Conservation (phyloP, 1,139 yeast genomes). For the Debaryomyces udenii region DNA sequence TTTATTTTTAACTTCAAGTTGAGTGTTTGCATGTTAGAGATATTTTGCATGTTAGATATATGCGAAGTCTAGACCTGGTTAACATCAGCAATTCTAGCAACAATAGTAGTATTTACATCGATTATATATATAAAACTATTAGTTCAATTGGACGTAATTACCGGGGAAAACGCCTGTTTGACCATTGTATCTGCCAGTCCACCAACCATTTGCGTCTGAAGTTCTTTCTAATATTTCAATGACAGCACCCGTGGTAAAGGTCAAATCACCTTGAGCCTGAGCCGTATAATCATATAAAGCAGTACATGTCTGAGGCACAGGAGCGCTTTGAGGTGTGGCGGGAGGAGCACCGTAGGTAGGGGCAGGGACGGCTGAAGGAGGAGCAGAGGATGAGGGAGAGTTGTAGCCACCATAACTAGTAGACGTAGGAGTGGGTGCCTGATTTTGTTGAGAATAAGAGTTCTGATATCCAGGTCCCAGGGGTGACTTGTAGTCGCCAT, state of each 20-base stretch:
- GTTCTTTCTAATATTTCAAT: constrained; percentile 84
- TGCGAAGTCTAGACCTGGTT: not conserved
- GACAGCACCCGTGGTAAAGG: constrained; percentile 84
- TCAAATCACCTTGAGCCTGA: constrained; percentile 87
- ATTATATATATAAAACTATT: constrained; percentile 8
- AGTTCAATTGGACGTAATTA: constrained; percentile 79
- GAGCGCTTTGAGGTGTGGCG: constrained; percentile 38
- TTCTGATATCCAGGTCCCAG: constrained; percentile 16
- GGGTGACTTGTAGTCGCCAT: constrained; percentile 28
- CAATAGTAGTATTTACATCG: not conserved
- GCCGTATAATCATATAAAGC: constrained; percentile 79
- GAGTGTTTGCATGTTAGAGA: not conserved
- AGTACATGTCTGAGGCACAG: constrained; percentile 61
- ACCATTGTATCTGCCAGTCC: constrained; percentile 93
- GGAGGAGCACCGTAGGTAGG: constrained; percentile 20
- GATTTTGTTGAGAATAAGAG: constrained; percentile 25
- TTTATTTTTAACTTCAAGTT: not conserved
- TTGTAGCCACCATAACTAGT: constrained; percentile 18
- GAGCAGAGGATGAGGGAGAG: constrained; percentile 20
- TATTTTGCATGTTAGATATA: not conserved
- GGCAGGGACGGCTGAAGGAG: constrained; percentile 42
- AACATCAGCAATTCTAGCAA: not conserved
- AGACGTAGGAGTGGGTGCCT: constrained; percentile 15
- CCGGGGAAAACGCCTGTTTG: constrained; percentile 94
- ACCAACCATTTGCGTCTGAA: constrained; percentile 90